Conservation (phyloP, 352 stramenopile species). For the Phytophthora pistaciae region DNA sequence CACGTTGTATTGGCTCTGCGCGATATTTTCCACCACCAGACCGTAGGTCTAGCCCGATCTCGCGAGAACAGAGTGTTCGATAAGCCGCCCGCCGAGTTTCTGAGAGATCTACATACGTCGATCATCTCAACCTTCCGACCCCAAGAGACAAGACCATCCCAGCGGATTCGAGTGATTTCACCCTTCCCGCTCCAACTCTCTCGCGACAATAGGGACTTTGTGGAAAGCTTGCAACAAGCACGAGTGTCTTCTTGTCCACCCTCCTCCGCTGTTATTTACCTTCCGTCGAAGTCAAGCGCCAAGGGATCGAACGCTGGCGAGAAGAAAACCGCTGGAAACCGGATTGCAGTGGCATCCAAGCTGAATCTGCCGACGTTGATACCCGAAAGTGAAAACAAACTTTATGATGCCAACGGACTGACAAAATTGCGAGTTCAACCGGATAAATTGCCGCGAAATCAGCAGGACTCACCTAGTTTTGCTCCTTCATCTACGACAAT, state of each 20-base stretch:
- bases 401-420: neutral
- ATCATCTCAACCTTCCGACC: neutral
- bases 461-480: neutral
- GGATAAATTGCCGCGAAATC: neutral
- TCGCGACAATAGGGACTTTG: neutral
- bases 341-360: neutral
- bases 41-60: neutral
- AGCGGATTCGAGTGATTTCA: neutral
- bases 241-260: neutral
- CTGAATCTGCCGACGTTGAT: neutral
- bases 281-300: neutral
- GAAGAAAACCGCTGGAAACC: neutral
- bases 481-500: neutral
- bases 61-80: neutral
- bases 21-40: neutral
- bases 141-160: neutral
- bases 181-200: neutral
- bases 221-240: neutral
- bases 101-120: neutral
- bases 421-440: neutral
- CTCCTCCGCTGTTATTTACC: neutral
- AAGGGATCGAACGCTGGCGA: neutral
- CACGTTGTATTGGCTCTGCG: neutral
- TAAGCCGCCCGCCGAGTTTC: neutral
- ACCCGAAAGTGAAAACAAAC: neutral